phyloP scores from a whole-genome alignment of 306 rosid genomes.

The Casuarina glauca region DNA sequence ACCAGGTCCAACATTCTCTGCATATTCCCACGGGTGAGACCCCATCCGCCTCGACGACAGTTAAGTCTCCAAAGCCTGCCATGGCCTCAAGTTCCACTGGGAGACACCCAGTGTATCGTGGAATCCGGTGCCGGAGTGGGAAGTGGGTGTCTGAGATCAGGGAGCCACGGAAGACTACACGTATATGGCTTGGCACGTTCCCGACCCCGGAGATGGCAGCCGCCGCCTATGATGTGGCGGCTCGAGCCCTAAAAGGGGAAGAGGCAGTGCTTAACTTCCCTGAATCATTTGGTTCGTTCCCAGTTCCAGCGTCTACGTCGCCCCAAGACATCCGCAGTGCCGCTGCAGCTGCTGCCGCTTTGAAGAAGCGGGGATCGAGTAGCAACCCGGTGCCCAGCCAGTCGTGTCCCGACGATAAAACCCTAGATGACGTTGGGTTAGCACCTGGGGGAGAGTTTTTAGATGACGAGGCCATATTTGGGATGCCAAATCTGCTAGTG shows the following conservation, averaged over 20 bases:
- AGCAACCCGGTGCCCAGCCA: background rate
- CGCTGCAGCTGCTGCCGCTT: constrained; percentile 55
- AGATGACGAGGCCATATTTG: constrained; percentile 83
- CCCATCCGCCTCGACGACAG: background rate
- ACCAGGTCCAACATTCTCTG: background rate
- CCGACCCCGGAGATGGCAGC: constrained; percentile 84
- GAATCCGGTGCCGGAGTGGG: constrained; percentile 70
- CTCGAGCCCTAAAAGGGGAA: constrained; percentile 65
- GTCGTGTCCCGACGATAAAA: background rate
- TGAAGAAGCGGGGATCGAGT: constrained; percentile 15
- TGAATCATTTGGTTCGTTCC: constrained; percentile 27
- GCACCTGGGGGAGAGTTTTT: constrained; percentile 38
- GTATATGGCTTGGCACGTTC: constrained; percentile 92
- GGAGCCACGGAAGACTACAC: constrained; percentile 72
- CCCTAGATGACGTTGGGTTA: background rate
- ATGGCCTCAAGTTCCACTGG: constrained; percentile 61
- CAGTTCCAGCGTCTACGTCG: constrained; percentile 55
- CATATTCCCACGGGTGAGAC: constrained; percentile 11
- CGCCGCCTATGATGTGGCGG: constrained; percentile 85
- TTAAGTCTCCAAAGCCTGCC: background rate
- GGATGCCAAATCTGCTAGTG: constrained; percentile 74
- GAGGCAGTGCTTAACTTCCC: constrained; percentile 73
- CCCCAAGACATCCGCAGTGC: constrained; percentile 66
- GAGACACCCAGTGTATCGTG: constrained; percentile 59
- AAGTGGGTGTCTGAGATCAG: constrained; percentile 98